Evolutionary conservation across 805 yeast species (phyloP), one percentile per base, ranked within the genome.

Genomic region (Monosporozyma yasuniensis): DNA sequence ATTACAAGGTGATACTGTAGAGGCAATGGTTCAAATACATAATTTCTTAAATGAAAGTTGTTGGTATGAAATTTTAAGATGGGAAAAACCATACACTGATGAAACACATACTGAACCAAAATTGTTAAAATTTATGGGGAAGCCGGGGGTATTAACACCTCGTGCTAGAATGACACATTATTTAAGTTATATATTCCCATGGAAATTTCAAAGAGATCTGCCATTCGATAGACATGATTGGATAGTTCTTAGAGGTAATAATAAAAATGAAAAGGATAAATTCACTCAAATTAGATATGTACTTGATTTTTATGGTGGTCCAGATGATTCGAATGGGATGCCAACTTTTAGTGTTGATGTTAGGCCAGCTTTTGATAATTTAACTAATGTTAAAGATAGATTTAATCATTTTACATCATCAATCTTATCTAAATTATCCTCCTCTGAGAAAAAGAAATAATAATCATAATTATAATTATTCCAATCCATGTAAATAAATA

Each of bases 181-280:
- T 49, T 66, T 93, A 56, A 83, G 91, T 11, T 75, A 78, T 56
- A 23, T 82, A 1, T 84, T 84, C 71, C 98, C 99, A 1, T 70
- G 74, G 14, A 73, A 75, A 10, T 91, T 80, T 69, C 83, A 80
- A 53, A 69, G 82, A 1, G 84, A 84, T 54, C 87, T 95, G 3
- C 99, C 99, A 6, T 93, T 93, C 61, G 99, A 93, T 67, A 81
- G 99, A 66, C 99, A 93, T 61, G 99, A 93, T 70, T 93, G 99
- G 99, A 85, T 95, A 2, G 96, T 93, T 4, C 73, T 91, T 57
- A 77, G 99, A 60, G 44, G 35, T 9, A 56, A n/a, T 14, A 57
- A 63, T 4, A 49, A 55, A 1, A 64, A 65, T 28, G 68, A 66
- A 1, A 67, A 65, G 28, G 49, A 52, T 42, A 68, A 67, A 3